Conservation (phyloP, 2,329 filamentous ascomycete genomes). For the Nigrospora sphaerica region DNA sequence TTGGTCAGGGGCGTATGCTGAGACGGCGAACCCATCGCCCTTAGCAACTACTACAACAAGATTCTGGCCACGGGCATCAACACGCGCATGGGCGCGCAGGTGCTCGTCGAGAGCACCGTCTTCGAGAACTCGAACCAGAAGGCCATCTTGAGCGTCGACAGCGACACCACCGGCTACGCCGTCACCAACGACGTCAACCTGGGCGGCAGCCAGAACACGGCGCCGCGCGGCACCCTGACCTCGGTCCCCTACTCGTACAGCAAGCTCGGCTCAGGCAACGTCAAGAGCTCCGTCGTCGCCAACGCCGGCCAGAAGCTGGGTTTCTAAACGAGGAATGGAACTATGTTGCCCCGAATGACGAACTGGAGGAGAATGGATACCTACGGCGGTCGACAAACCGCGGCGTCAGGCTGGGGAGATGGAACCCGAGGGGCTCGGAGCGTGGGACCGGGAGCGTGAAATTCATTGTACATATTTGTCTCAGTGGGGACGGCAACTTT, state of each 20-base stretch:
- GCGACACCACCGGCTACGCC: constrained; percentile 31
- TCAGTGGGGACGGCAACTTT: too few relatives aligned
- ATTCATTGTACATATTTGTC: too few relatives aligned
- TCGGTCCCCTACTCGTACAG: constrained; percentile 6
- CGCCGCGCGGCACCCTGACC: constrained; percentile 34
- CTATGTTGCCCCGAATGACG: too few relatives aligned
- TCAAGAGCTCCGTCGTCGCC: constrained; percentile 6
- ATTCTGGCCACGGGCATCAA: constrained; percentile 42
- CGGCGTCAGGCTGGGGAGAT: too few relatives aligned
- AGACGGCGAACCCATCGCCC: neutral
- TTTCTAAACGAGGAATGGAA: neutral
- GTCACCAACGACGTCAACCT: constrained; percentile 33
- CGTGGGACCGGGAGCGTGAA: too few relatives aligned
- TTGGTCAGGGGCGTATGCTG: too few relatives aligned
- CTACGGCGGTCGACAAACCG: too few relatives aligned
- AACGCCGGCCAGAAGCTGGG: constrained; percentile 4
- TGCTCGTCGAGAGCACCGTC: constrained; percentile 41
- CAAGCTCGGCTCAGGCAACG: constrained; percentile 7
- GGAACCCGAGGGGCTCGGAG: too few relatives aligned
- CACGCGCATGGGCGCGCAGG: constrained; percentile 42
- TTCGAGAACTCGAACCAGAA: constrained; percentile 14
- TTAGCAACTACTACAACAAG: constrained; percentile 35
- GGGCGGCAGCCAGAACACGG: constrained; percentile 38
- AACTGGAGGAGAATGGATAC: too few relatives aligned
- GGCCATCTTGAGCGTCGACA: constrained; percentile 29